These are phyloP conservation scores for Microcera coccophila DNA, from an alignment of 2,329 filamentous ascomycete genomes.

Conservation along the genomic window DNA sequence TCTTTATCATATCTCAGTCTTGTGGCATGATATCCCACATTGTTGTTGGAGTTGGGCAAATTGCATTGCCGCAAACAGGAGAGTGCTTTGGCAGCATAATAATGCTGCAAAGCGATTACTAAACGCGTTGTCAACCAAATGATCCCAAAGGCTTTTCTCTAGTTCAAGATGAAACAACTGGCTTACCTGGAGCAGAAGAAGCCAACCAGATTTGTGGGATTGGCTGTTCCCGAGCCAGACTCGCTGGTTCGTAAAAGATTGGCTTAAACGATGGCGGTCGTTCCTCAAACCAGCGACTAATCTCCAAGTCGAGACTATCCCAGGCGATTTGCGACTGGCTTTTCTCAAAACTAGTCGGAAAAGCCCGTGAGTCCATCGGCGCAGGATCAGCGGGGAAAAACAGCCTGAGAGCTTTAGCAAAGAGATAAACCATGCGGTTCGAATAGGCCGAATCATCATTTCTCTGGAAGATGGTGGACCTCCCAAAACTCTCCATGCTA, in stretches of 20 bases:
- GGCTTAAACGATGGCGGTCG: neutral
- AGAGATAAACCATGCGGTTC: slow-evolving; percentile 19
- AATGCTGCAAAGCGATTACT: slow-evolving; percentile 38
- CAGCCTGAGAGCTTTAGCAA: slow-evolving; percentile 24
- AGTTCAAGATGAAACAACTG: neutral
- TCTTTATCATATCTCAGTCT: slow-evolving; percentile 5
- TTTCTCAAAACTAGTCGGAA: too few relatives aligned
- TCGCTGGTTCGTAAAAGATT: neutral
- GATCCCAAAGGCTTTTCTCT: too few relatives aligned
- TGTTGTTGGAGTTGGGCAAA: neutral
- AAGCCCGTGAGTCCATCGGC: too few relatives aligned
- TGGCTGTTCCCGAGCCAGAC: neutral
- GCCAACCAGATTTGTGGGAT: slow-evolving; percentile 8
- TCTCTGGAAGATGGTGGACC: slow-evolving; percentile 12
- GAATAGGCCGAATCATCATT: slow-evolving; percentile 16
- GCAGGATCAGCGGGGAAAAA: slow-evolving; percentile 2
- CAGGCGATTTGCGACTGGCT: neutral
- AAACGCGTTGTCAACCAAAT: too few relatives aligned
- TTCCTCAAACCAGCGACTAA: neutral
- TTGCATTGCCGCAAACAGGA: slow-evolving; percentile 14
- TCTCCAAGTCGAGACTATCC: neutral
- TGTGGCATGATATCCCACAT: slow-evolving; percentile 5
- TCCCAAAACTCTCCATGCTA: slow-evolving; percentile 16
- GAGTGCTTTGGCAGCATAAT: slow-evolving; percentile 25
- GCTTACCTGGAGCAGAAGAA: slow-evolving; percentile 6